Evolutionary conservation across 768 basidiomycete genomes (phyloP), one percentile per base, ranked within the genome.

Genomic region (Candolleomyces eurysporus): DNA sequence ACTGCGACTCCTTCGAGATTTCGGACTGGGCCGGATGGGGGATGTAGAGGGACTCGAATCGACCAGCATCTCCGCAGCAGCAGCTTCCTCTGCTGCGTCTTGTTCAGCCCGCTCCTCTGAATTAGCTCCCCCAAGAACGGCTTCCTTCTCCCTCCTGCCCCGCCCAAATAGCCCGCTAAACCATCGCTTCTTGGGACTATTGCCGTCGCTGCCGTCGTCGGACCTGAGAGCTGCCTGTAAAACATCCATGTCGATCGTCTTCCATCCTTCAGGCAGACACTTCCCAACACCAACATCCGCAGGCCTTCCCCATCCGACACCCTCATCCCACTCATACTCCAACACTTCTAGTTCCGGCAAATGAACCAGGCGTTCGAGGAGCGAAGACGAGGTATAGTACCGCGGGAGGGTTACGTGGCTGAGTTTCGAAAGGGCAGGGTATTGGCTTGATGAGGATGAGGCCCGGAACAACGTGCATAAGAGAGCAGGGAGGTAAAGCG

Each of bases 271-370:
- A 2, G 52, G 52, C 30, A 53, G 26, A 39, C 52, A 53, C 52
- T 16, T 53, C 32, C 52, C 52, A 30, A 58, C n/a, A 16, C 42
- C 32, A 1, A 58, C 32, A 58, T 64, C 63, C 2, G 10, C 11
- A 3, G 60, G 46, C 21, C 58, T 43, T 7, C 60, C 60, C 22
- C 17, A n/a, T 13, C 60, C 57, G 19, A 61, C 51, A 21, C 55
- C 57, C 0, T 59, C 57, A 39, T 55, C 58, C 30, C 58, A 64
- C 45, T 64, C 60, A 43, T 58, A 61, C 45, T 64, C 63, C 10
- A 64, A 42, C 10, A 50, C 55, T 2, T 58, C 58, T 2, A 64
- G 63, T 10, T 64, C 54, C 9, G 63, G 50, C 4, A 61, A 56
- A 9, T 8, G 31, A 10, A 60, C 57, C 5, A 61, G 40, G 30